phyloP scores from a whole-genome alignment of 352 stramenopile species.

The Pythium chondricola region DNA sequence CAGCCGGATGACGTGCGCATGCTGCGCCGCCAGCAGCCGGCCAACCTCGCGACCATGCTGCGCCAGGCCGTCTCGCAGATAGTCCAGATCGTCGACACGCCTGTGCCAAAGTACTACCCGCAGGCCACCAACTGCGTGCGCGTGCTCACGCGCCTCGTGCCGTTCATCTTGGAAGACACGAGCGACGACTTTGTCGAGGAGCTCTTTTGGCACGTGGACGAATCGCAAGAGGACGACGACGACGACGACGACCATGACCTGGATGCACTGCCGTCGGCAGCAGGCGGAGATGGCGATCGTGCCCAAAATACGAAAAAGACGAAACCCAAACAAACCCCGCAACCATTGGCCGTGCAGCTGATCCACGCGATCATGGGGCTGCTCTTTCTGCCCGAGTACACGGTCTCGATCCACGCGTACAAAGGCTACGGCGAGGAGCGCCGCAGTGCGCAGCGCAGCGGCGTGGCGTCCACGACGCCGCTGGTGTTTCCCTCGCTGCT shows the following conservation, averaged over 20 bases:
- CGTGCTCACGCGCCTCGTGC: slow-evolving; percentile 74
- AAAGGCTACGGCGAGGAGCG: slow-evolving; percentile 76
- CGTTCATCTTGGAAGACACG: slow-evolving; percentile 79
- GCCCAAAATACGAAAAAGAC: too few species aligned
- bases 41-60: slow-evolving; percentile 81
- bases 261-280: neutral
- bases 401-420: slow-evolving; percentile 77
- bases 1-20: slow-evolving; percentile 86
- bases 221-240: slow-evolving; percentile 15
- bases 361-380: slow-evolving; percentile 84
- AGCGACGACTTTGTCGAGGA: slow-evolving; percentile 80
- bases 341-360: slow-evolving; percentile 66
- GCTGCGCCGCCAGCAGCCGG: slow-evolving; percentile 75
- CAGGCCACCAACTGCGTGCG: slow-evolving; percentile 83
- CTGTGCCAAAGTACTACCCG: slow-evolving; percentile 84
- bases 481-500: slow-evolving; percentile 74
- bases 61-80: slow-evolving; percentile 73
- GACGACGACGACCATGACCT: slow-evolving; percentile 14
- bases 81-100: slow-evolving; percentile 83
- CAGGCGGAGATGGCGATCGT: too few species aligned
- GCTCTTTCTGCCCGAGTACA: slow-evolving; percentile 83
- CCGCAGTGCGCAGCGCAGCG: slow-evolving; percentile 51
- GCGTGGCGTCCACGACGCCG: slow-evolving; percentile 18
- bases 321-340: too few species aligned
- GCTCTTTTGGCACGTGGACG: slow-evolving; percentile 68